Percentiles rank a stretch among this genome's conserved stretches.
Conservation (phyloP, 129 eudicot species). For the Mikania micrantha region DNA sequence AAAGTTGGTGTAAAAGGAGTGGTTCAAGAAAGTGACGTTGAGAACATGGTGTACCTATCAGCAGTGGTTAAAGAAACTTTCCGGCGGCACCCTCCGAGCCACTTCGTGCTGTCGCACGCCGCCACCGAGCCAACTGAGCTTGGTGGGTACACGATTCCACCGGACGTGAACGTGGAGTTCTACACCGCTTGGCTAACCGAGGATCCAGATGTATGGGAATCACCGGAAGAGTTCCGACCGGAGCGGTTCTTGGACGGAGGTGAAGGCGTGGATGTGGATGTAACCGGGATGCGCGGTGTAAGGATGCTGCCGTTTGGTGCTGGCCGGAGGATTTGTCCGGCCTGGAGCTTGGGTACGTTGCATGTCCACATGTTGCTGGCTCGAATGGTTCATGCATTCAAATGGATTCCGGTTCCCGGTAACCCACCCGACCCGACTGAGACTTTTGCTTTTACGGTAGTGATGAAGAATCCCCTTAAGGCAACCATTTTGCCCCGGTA, state of each 20-base stretch:
- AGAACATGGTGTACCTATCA: conserved; percentile 58
- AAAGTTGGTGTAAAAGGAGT: conserved; percentile 55
- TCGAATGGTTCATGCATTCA: conserved; percentile 78
- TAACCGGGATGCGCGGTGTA: conserved; percentile 71
- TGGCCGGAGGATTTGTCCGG: conserved; percentile 94
- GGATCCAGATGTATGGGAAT: conserved; percentile 68
- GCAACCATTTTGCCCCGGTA: conserved; percentile 69
- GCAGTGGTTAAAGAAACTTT: conserved; percentile 86
- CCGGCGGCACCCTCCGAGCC: conserved; percentile 91
- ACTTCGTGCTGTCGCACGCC: conserved; percentile 77
- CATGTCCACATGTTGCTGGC: conserved; percentile 75
- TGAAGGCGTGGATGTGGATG: conserved; percentile 79
- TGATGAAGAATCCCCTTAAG: conserved; percentile 89
- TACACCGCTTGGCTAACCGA: conserved; percentile 94
- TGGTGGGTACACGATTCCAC: conserved; percentile 76
- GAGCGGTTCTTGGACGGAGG: conserved; percentile 81
- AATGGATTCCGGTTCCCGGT: conserved; percentile 72
- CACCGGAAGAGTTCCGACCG: conserved; percentile 67
- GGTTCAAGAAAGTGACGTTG: conserved; percentile 67
- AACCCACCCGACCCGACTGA: conserved; percentile 92
- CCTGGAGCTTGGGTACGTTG: conserved; percentile 72
- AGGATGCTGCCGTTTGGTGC: conserved; percentile 90
- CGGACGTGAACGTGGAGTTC: conserved; percentile 70
- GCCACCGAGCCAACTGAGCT: conserved; percentile 60
- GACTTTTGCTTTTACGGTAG: conserved; percentile 85